Percentiles rank a stretch among this genome's conserved stretches.
Evolutionary conservation across 164 flowering plant genomes (phyloP).

Genomic region (Nelumbo lutea): DNA sequence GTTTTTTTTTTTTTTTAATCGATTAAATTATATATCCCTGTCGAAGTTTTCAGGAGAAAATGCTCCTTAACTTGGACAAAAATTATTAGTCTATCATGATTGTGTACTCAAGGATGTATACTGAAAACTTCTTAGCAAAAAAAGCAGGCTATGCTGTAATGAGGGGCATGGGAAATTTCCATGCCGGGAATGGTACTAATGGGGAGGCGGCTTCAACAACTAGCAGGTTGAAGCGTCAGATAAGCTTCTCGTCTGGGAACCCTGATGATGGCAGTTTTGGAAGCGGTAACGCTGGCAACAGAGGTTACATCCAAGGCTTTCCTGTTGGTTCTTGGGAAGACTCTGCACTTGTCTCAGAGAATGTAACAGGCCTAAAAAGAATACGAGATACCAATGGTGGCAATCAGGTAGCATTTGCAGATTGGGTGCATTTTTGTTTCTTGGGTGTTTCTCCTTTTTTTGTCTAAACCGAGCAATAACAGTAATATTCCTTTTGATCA

Average conservation of each 20-base stretch:
- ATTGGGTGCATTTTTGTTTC: neutral
- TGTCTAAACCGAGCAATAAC: neutral
- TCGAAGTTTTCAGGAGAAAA: too few species aligned
- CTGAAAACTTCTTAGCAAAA: constrained; percentile 3
- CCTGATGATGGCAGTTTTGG: constrained; percentile 32
- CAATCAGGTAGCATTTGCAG: constrained; percentile 28
- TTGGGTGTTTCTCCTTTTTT: neutral
- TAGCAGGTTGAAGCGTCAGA: constrained; percentile 37
- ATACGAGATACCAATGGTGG: constrained; percentile 34
- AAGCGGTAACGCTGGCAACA: constrained; percentile 17
- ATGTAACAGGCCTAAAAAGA: constrained; percentile 28
- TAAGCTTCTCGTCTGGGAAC: constrained; percentile 35
- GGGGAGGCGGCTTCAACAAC: constrained; percentile 33
- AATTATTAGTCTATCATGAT: too few species aligned
- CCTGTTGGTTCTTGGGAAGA: constrained; percentile 64
- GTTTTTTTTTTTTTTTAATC: too few species aligned
- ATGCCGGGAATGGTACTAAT: constrained; percentile 27
- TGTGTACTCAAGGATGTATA: too few species aligned
- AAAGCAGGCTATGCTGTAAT: constrained; percentile 46
- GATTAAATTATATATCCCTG: too few species aligned
- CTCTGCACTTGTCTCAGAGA: constrained; percentile 35
- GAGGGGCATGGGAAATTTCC: constrained; percentile 46
- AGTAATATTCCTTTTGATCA: constrained; percentile 19
- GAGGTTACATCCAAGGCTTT: constrained; percentile 33
- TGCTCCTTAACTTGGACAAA: too few species aligned